These are phyloP conservation scores for Aegilops longissima DNA, from an alignment of 176 grass and related monocot genomes.

Conservation along the genomic window DNA sequence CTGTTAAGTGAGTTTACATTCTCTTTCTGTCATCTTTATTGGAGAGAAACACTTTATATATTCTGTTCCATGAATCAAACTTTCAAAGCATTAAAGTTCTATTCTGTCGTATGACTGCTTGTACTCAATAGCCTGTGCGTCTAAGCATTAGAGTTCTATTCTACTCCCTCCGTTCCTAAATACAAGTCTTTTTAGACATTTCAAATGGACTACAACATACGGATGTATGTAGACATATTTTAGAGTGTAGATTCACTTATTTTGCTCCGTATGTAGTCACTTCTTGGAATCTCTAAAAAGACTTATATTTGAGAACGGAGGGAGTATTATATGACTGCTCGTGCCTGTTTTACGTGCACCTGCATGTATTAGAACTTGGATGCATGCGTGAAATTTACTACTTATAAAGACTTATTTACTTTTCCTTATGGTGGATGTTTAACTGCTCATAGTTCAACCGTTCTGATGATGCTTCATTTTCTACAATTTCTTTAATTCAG, in stretches of 20 bases:
- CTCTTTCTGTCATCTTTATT: not conserved
- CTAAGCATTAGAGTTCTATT: not conserved
- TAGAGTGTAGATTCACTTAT: too few relatives aligned
- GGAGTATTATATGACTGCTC: not conserved
- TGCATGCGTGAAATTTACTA: not conserved
- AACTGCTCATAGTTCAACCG: not conserved
- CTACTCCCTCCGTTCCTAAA: too few relatives aligned
- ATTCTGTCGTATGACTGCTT: not conserved
- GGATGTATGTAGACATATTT: too few relatives aligned
- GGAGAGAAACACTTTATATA: not conserved
- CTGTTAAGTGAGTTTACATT: slow-evolving; percentile 58
- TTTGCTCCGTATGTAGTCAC: too few relatives aligned
- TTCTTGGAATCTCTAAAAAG: too few relatives aligned
- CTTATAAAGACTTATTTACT: not conserved
- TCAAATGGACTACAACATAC: too few relatives aligned
- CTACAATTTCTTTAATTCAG: slow-evolving; percentile 27
- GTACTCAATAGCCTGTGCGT: not conserved
- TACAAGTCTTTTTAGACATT: too few relatives aligned
- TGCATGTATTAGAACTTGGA: not conserved
- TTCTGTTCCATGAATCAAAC: not conserved
- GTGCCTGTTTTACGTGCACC: not conserved
- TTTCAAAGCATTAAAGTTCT: not conserved
- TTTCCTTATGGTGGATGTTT: not conserved
- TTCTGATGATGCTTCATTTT: not conserved
- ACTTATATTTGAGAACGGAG: too few relatives aligned